phyloP scores from a whole-genome alignment of 768 basidiomycete species.

The Leccinum rimulosum region DNA sequence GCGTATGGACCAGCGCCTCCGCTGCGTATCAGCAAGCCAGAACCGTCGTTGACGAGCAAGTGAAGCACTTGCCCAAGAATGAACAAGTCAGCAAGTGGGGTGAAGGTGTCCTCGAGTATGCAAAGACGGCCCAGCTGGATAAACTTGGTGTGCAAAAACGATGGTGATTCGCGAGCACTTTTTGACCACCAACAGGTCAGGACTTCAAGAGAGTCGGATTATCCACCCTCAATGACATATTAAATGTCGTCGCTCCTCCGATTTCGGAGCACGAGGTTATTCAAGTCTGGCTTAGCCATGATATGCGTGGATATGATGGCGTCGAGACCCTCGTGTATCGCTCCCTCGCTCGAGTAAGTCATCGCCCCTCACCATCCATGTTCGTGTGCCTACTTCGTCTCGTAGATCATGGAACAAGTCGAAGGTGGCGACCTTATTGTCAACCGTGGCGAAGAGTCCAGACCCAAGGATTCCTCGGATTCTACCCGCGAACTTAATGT shows the following conservation, averaged over 20 bases:
- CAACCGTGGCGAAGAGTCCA: slow-evolving; percentile 76
- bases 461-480: slow-evolving; percentile 53
- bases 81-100: slow-evolving; percentile 89
- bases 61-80: slow-evolving; percentile 81
- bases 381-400: slow-evolving; percentile 4
- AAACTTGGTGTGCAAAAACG: slow-evolving; percentile 68
- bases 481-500: slow-evolving; percentile 69
- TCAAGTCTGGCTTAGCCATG: slow-evolving; percentile 92
- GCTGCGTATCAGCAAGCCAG: slow-evolving; percentile 85
- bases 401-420: slow-evolving; percentile 89
- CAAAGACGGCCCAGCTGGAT: slow-evolving; percentile 86
- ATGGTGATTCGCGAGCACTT: background rate
- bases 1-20: slow-evolving; percentile 85
- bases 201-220: slow-evolving; percentile 87
- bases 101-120: slow-evolving; percentile 81
- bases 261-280: slow-evolving; percentile 99
- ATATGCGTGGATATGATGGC: slow-evolving; percentile 96
- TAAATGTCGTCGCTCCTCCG: slow-evolving; percentile 96
- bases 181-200: slow-evolving; percentile 53
- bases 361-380: background rate
- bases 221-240: slow-evolving; percentile 85
- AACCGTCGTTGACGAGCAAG: slow-evolving; percentile 89
- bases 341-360: slow-evolving; percentile 70
- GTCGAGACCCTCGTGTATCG: slow-evolving; percentile 93
- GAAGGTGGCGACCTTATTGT: slow-evolving; percentile 90